Evolutionary conservation across 2,329 filamentous ascomycete species (phyloP).

Genomic region (Chrysosporium keratinophilum): DNA sequence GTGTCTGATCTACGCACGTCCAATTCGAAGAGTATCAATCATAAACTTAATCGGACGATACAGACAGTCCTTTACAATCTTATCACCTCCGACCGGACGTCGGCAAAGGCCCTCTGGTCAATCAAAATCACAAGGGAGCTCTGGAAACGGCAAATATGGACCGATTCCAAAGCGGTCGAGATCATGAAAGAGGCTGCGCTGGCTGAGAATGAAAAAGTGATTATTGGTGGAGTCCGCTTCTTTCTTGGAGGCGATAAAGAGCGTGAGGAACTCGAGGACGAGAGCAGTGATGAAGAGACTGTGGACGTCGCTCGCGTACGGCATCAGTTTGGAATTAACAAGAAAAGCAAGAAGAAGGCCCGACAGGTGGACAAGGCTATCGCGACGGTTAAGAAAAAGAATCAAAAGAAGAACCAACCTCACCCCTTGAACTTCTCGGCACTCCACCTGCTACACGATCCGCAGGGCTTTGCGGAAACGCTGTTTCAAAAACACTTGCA

Average conservation of each 20-base stretch:
- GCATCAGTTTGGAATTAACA: conserved; percentile 85
- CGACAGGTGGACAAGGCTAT: conserved; percentile 70
- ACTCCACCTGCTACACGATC: conserved; percentile 83
- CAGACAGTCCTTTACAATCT: conserved; percentile 91
- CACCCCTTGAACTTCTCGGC: conserved; percentile 93
- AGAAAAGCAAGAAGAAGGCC: conserved; percentile 84
- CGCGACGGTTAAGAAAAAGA: conserved; percentile 68
- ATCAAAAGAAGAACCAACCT: conserved; percentile 78
- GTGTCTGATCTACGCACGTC: conserved; percentile 79
- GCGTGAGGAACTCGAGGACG: conserved; percentile 82
- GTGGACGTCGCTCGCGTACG: conserved; percentile 70
- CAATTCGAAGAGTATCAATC: conserved; percentile 80
- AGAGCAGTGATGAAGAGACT: conserved; percentile 67
- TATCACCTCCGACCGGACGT: conserved; percentile 72
- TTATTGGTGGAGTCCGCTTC: conserved; percentile 77
- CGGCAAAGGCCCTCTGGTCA: conserved; percentile 84
- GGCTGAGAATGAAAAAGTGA: conserved; percentile 85
- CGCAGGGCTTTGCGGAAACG: conserved; percentile 82
- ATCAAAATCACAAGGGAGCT: conserved; percentile 90
- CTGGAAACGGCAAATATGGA: conserved; percentile 96
- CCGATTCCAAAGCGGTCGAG: conserved; percentile 86
- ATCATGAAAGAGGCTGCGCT: conserved; percentile 93
- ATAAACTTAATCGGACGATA: conserved; percentile 83
- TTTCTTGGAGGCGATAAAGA: conserved; percentile 96
- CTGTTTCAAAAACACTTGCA: conserved; percentile 88